These are phyloP conservation scores for Pseudogymnoascus sp. DNA, from an alignment of 2,329 filamentous ascomycete genomes.

Conservation along the genomic window DNA sequence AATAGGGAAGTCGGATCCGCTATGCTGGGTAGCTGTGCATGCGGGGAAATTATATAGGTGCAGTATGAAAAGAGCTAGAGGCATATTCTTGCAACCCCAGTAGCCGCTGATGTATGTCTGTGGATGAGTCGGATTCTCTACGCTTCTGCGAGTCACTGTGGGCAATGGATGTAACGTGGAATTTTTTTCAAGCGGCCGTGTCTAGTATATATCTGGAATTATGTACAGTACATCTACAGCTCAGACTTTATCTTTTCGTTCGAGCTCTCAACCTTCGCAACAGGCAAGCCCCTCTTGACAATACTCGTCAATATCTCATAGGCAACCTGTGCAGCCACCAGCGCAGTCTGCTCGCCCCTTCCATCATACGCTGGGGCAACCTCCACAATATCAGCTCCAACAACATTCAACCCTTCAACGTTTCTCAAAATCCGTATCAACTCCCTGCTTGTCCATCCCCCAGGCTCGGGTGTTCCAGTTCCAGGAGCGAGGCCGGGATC, in stretches of 20 bases:
- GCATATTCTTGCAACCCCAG: not conserved
- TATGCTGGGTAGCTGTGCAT: not conserved
- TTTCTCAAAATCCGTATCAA: constrained; percentile 76
- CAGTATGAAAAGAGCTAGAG: not conserved
- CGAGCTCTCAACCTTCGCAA: not conserved
- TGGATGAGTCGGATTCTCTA: not conserved
- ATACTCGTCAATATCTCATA: constrained; percentile 79
- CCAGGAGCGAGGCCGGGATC: constrained; percentile 64
- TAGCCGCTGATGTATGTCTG: not conserved
- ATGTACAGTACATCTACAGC: not conserved
- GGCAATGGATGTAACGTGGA: not conserved
- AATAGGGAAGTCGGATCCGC: not conserved
- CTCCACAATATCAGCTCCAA: constrained; percentile 87
- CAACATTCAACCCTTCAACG: constrained; percentile 73
- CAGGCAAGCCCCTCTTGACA: constrained; percentile 47
- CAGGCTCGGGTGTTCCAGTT: constrained; percentile 82
- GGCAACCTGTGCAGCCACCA: constrained; percentile 75
- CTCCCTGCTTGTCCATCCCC: constrained; percentile 85
- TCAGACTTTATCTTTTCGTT: not conserved
- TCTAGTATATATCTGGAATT: not conserved
- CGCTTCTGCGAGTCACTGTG: not conserved
- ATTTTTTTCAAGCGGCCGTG: not conserved
- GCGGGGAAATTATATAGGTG: not conserved
- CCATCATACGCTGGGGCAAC: constrained; percentile 81
- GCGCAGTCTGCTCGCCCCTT: constrained; percentile 67